Evolutionary conservation across 805 yeast species (phyloP), one percentile per base, ranked within the genome.

Genomic region (Kodamaea neixiangensis): DNA sequence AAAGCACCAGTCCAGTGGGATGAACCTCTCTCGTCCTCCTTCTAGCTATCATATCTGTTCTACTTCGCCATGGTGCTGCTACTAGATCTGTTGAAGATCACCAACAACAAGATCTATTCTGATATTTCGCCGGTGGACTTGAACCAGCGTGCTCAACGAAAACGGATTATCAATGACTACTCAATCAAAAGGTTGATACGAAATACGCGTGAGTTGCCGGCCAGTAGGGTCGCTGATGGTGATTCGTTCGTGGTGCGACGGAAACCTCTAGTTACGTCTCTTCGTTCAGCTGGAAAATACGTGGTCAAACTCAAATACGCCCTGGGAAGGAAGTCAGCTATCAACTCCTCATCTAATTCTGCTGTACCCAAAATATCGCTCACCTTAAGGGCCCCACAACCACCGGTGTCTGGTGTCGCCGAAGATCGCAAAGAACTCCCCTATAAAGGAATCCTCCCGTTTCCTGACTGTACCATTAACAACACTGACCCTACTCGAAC

Each of bases 361-460:
- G 11, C 10, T 25, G n/a, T 11, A 11, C 42, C 48, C 3, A 45
- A 45, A 15, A n/a, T 38, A 31, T 43, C 48, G 13, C 45, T 38
- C 15, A 44, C 39, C 11, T 40, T 48, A 20, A 44, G 44, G 22
- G 18, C 47, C 5, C 34, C 43, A 5, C 50, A 34, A 11, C 37
- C 44, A 10, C 48, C 40, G 1, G 11, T 25, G 11, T 7, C 31
- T 25, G 31, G 31, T 7, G 11, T 5, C 21, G 15, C 19, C 5
- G 43, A 37, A 20, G 43, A 20, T 7, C 41, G 17, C 14, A 65
- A 72, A 44, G 86, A 85, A 49, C 60, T 83, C 22, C 94, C 96
- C 0, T 87, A 79, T 56, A 70, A 86, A 46, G 94, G 94, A 0
- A 77, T 87, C 0, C 67, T 87, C 15, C 66, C 76, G 15, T 80